Base-by-base conservation (phyloP, 2,329 filamentous ascomycete species). In the Rhinocladiella similis region DNA sequence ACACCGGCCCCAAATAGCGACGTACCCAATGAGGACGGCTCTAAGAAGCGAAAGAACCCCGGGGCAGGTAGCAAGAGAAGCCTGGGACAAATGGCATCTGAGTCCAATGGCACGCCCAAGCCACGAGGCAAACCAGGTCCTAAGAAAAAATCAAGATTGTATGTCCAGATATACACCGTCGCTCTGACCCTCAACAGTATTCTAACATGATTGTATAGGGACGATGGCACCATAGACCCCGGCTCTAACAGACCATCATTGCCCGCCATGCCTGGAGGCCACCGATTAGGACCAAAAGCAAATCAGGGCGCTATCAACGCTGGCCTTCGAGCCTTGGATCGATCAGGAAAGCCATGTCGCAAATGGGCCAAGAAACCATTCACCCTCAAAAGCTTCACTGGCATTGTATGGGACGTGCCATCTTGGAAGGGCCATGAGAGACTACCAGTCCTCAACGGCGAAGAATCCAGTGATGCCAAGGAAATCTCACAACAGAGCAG, bases 231-330 rank as follows among this genome's bases (percentile, higher is more conserved):
- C 27, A 72, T 73, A 56, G 79, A 82, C 53, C 68, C 72, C 54
- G 69, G 68, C 48, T 61, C 57, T 64, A 54, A 60, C 67, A 58
- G 68, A 70, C 58, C 48, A 36, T 84, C 87, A 65, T 80, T 83
- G 65, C 77, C 77, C 59, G 73, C 74, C 65, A 72, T 72, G 58
- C 49, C 66, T 27, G 45, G 47, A 38, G 67, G 68, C 45, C 90
- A 93, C 75, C 96, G 96, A 73, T 87, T 97, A 22, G 93, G 93
- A 3, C 94, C 94, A 65, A 97, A 97, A 74, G 93, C 93, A 50
- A 97, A 97, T 72, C 90, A 93, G 68, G 94, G 94, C 62, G 93
- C 93, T 57, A 99, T 99, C 80, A 99, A 99, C 70, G 94, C 94
- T 53, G 90, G 91, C 50, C 86, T 99, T 48, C 90, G 94, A 53